Percentiles rank a stretch among this genome's conserved stretches.
These are phyloP conservation scores for Apiosordaria backusii DNA, from an alignment of 495 filamentous ascomycete species.

Conservation along the genomic window DNA sequence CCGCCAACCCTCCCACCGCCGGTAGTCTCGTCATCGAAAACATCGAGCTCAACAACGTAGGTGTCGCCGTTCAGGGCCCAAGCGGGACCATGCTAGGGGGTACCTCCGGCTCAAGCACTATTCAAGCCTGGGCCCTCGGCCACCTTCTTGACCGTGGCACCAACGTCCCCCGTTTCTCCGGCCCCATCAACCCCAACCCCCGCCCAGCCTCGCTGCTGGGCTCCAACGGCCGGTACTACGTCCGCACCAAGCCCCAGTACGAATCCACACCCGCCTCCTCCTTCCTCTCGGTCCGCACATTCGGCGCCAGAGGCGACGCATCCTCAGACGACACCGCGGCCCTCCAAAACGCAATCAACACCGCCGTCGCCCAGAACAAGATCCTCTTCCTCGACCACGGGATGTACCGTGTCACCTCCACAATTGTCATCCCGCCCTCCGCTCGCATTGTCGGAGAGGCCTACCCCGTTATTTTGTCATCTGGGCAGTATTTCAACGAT, in stretches of 20 bases:
- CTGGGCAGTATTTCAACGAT: slow-evolving; percentile 67
- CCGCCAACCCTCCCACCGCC: slow-evolving; percentile 47
- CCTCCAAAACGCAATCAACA: slow-evolving; percentile 57
- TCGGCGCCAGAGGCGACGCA: slow-evolving; percentile 71
- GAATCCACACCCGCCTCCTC: slow-evolving; percentile 44
- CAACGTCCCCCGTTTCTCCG: slow-evolving; percentile 23
- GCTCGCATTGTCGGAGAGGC: slow-evolving; percentile 76
- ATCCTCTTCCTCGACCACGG: slow-evolving; percentile 58
- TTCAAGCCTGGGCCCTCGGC: slow-evolving; percentile 48
- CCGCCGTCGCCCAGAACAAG: slow-evolving; percentile 56
- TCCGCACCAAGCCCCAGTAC: slow-evolving; percentile 60
- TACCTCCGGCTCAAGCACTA: slow-evolving; percentile 50
- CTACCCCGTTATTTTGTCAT: slow-evolving; percentile 81
- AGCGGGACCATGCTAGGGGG: slow-evolving; percentile 55
- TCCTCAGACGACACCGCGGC: slow-evolving; percentile 64
- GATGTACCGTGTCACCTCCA: slow-evolving; percentile 60
- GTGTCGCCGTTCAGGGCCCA: slow-evolving; percentile 56
- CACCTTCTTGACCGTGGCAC: slow-evolving; percentile 40
- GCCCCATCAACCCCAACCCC: slow-evolving; percentile 36
- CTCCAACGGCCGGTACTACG: slow-evolving; percentile 43
- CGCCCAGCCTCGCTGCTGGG: slow-evolving; percentile 39
- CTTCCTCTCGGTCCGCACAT: slow-evolving; percentile 59
- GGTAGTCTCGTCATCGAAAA: slow-evolving; percentile 63
- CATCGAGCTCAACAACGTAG: slow-evolving; percentile 57
- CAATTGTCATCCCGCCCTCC: slow-evolving; percentile 61